Percentiles rank a stretch among this genome's conserved stretches.
phyloP scores from a whole-genome alignment of 495 filamentous ascomycete species.

The Annulohypoxylon stygium region DNA sequence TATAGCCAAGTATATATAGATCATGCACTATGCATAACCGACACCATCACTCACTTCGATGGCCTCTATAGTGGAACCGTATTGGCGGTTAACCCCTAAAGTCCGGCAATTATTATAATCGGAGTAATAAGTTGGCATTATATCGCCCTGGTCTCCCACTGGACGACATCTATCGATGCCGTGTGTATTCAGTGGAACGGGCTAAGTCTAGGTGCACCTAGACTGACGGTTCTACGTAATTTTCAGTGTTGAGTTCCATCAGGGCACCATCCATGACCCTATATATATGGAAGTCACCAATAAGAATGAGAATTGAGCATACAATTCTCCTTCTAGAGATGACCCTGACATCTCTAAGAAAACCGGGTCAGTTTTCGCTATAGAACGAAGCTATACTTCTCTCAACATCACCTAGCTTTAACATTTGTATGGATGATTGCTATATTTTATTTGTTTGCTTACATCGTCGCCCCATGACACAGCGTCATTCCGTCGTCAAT shows the following conservation, averaged over 20 bases:
- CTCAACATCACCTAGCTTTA: neutral
- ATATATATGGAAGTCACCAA: conserved; percentile 35
- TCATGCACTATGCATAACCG: conserved; percentile 37
- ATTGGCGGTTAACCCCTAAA: conserved; percentile 39
- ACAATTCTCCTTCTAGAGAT: neutral
- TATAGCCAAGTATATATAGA: conserved; percentile 39
- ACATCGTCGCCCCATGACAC: neutral
- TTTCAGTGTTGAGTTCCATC: conserved; percentile 13
- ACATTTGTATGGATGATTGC: neutral
- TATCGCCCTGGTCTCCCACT: conserved; percentile 14
- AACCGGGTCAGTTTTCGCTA: neutral
- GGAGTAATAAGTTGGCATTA: conserved; percentile 22
- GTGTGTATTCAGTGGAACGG: conserved; percentile 9
- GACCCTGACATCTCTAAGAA: neutral
- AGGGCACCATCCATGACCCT: conserved; percentile 23
- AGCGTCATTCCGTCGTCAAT: neutral
- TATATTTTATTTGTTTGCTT: neutral
- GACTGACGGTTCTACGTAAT: conserved; percentile 1
- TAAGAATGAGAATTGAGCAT: conserved; percentile 29
- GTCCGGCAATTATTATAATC: conserved; percentile 28
- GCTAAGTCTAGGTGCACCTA: conserved; percentile 19
- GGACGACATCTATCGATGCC: neutral
- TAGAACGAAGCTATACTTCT: conserved; percentile 7
- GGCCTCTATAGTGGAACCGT: conserved; percentile 11
- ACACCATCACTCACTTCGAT: conserved; percentile 23